phyloP scores from a whole-genome alignment of 805 yeast species.

The Cyberlindnera euphorbiiphila region DNA sequence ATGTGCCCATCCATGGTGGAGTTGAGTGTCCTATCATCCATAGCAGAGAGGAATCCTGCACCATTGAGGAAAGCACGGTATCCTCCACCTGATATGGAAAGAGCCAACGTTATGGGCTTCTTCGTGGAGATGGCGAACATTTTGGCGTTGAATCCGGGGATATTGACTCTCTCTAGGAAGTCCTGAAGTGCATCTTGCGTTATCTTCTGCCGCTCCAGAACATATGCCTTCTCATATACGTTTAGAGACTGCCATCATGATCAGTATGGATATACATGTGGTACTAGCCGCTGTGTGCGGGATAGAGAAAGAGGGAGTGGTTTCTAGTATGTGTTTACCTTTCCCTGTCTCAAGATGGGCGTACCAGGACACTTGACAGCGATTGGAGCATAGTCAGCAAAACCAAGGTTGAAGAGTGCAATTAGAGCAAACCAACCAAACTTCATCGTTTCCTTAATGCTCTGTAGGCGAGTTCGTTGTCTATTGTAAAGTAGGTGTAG shows the following conservation, averaged over 20 bases:
- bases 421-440: neutral
- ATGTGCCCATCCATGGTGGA: constrained; percentile 50
- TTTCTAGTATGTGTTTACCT: constrained; percentile 11
- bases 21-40: constrained; percentile 66
- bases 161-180: constrained; percentile 30
- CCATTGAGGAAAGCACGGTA: constrained; percentile 85
- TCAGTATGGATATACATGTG: no score
- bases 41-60: constrained; percentile 77
- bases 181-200: constrained; percentile 31
- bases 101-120: constrained; percentile 42
- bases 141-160: constrained; percentile 33
- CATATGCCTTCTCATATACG: constrained; percentile 26
- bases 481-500: no score
- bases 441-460: no score
- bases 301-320: no score
- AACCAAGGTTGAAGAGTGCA: neutral
- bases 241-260: constrained; percentile 10
- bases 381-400: constrained; percentile 23
- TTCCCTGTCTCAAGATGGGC: constrained; percentile 17
- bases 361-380: constrained; percentile 29
- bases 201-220: constrained; percentile 28
- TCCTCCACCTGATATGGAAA: constrained; percentile 83
- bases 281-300: constrained; percentile 1
- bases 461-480: no score
- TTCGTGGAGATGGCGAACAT: constrained; percentile 21